Conservation (phyloP, 2,329 filamentous ascomycete genomes). For the Fusarium sp. region DNA sequence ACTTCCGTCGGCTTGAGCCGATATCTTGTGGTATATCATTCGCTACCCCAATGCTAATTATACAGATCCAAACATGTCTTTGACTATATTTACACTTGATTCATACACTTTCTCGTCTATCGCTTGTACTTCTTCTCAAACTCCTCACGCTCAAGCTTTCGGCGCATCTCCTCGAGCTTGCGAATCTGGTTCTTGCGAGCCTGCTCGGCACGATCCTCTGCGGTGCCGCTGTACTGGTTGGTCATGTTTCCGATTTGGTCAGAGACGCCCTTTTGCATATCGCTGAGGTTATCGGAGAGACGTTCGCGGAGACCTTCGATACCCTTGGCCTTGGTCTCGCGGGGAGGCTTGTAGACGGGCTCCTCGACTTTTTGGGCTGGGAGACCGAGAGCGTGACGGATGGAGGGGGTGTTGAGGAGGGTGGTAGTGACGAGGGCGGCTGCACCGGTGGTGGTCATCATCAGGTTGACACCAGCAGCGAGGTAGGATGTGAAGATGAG, state of each 20-base stretch:
- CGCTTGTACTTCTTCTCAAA: conserved; percentile 57
- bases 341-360: conserved; percentile 52
- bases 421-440: conserved; percentile 52
- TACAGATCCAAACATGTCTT: conserved; percentile 27
- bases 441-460: conserved; percentile 56
- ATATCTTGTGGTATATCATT: conserved; percentile 23
- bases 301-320: conserved; percentile 47
- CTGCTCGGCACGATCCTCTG: conserved; percentile 51
- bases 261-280: conserved; percentile 53
- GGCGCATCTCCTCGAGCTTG: conserved; percentile 51
- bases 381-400: conserved; percentile 55
- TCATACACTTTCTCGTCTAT: conserved; percentile 28
- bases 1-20: background rate
- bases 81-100: conserved; percentile 37
- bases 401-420: conserved; percentile 51
- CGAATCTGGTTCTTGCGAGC: conserved; percentile 50
- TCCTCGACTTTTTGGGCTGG: conserved; percentile 48
- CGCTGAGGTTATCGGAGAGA: conserved; percentile 49
- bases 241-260: conserved; percentile 51
- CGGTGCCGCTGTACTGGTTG: conserved; percentile 48
- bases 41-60: conserved; percentile 35
- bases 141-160: conserved; percentile 52
- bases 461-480: conserved; percentile 61
- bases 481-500: conserved; percentile 60
- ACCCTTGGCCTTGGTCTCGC: conserved; percentile 35